These are phyloP conservation scores for Verbascum thapsus DNA, from an alignment of 257 asterid genomes.

Conservation along the genomic window DNA sequence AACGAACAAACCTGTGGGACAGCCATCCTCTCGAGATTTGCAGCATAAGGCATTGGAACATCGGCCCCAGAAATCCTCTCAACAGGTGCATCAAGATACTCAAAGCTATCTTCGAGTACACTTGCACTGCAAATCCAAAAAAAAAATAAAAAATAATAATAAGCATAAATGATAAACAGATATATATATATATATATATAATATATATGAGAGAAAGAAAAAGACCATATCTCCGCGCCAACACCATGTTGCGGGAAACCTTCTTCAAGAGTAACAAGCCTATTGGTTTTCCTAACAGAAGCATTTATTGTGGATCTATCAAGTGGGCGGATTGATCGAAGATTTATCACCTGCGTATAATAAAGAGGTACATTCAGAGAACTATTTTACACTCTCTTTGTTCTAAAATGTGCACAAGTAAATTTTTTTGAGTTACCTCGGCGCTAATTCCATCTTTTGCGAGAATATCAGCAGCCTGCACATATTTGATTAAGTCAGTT, in stretches of 20 bases:
- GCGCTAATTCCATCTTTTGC: slow-evolving; percentile 75
- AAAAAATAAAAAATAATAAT: background rate
- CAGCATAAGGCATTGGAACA: slow-evolving; percentile 77
- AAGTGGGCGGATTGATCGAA: slow-evolving; percentile 83
- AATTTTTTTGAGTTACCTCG: slow-evolving; percentile 51
- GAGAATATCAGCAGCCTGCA: slow-evolving; percentile 80
- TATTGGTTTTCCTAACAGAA: slow-evolving; percentile 80
- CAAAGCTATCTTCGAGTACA: slow-evolving; percentile 62
- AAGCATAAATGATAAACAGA: background rate
- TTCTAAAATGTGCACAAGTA: background rate
- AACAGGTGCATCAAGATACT: slow-evolving; percentile 69
- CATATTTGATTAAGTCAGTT: slow-evolving; percentile 10
- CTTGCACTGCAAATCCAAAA: slow-evolving; percentile 47
- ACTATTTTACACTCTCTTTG: slow-evolving; percentile 17
- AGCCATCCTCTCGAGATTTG: slow-evolving; percentile 69
- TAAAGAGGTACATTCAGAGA: slow-evolving; percentile 19
- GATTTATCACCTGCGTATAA: slow-evolving; percentile 62
- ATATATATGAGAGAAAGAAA: background rate
- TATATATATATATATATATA: no score
- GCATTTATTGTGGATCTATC: slow-evolving; percentile 76
- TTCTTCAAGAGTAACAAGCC: slow-evolving; percentile 84
- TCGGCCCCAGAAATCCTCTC: slow-evolving; percentile 71
- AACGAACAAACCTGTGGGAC: slow-evolving; percentile 55
- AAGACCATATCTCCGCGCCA: slow-evolving; percentile 88
- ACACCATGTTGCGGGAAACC: slow-evolving; percentile 88